Conservation (phyloP, 805 yeast genomes). For the Nakazawaea laoshanensis region DNA sequence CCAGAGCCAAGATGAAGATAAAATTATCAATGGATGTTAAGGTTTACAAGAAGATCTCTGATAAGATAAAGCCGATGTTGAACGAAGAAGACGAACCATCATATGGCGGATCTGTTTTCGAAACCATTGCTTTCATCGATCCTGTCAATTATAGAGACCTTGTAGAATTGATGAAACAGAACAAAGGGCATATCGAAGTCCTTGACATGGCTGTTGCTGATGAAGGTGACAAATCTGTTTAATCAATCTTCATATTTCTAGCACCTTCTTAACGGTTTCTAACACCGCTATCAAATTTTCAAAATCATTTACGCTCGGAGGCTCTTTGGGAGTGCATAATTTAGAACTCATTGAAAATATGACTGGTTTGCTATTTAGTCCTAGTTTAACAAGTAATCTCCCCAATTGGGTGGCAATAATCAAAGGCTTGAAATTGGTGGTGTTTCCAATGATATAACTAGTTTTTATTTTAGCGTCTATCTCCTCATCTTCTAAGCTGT, state of each 20-base stretch:
- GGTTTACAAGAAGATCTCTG: slow-evolving; percentile 33
- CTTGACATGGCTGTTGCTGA: slow-evolving; percentile 84
- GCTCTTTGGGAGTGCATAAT: slow-evolving; percentile 26
- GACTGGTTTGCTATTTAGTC: slow-evolving; percentile 26
- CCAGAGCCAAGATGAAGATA: slow-evolving; percentile 89
- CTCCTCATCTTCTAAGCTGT: slow-evolving; percentile 16
- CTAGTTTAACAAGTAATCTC: slow-evolving; percentile 16
- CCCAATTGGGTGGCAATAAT: slow-evolving; percentile 32
- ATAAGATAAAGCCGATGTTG: slow-evolving; percentile 18
- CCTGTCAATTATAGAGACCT: slow-evolving; percentile 75
- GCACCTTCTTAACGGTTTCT: background rate
- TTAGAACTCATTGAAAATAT: slow-evolving; percentile 26
- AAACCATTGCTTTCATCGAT: slow-evolving; percentile 54
- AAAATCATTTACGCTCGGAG: slow-evolving; percentile 25
- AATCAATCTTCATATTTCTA: background rate
- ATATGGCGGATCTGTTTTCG: slow-evolving; percentile 36
- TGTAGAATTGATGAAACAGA: slow-evolving; percentile 41
- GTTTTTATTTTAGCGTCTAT: slow-evolving; percentile 2
- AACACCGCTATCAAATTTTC: slow-evolving; percentile 20
- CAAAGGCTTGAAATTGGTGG: slow-evolving; percentile 35
- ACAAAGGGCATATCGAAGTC: slow-evolving; percentile 67
- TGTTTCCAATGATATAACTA: slow-evolving; percentile 21
- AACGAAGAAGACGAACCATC: slow-evolving; percentile 12
- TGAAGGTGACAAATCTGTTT: slow-evolving; percentile 30
- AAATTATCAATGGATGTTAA: slow-evolving; percentile 51